Evolutionary conservation across 2,329 filamentous ascomycete species (phyloP).

Genomic region (Nigrospora osmanthi): DNA sequence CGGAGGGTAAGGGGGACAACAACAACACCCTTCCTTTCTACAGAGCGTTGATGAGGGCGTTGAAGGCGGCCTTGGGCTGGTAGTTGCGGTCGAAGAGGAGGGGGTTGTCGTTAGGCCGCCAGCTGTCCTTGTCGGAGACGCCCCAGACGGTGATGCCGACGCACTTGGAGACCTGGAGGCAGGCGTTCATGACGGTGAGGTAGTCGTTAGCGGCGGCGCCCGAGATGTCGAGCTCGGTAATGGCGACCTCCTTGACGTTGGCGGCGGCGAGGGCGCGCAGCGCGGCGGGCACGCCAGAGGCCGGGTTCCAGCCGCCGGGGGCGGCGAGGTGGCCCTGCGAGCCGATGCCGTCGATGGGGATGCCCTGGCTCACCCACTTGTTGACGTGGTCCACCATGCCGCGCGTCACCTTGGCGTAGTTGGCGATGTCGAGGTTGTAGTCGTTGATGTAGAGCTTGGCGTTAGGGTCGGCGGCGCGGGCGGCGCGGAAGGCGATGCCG

Average conservation of each 20-base stretch:
- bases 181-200: slow-evolving; percentile 31
- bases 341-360: slow-evolving; percentile 50
- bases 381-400: slow-evolving; percentile 40
- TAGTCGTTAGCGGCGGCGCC: slow-evolving; percentile 36
- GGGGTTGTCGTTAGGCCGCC: slow-evolving; percentile 4
- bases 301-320: slow-evolving; percentile 16
- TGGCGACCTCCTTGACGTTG: slow-evolving; percentile 36
- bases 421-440: slow-evolving; percentile 53
- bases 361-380: slow-evolving; percentile 37
- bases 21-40: not conserved
- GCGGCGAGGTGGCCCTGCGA: slow-evolving; percentile 38
- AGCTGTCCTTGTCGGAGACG: slow-evolving; percentile 9
- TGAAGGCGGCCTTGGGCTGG: slow-evolving; percentile 22
- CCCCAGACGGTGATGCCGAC: slow-evolving; percentile 42
- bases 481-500: slow-evolving; percentile 59
- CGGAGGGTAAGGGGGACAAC: no score
- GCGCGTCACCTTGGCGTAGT: slow-evolving; percentile 42
- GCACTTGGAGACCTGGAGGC: slow-evolving; percentile 35
- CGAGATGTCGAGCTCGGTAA: slow-evolving; percentile 49
- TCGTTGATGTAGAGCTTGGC: slow-evolving; percentile 70
- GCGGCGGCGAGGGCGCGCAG: slow-evolving; percentile 34
- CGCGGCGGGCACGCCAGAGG: slow-evolving; percentile 28
- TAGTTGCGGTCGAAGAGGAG: slow-evolving; percentile 22
- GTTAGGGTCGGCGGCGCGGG: slow-evolving; percentile 53
- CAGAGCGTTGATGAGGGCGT: slow-evolving; percentile 10